Percentiles rank a stretch among this genome's conserved stretches.
These are phyloP conservation scores for Gillenia trifoliata DNA, from an alignment of 306 rosid genomes.

Conservation along the genomic window DNA sequence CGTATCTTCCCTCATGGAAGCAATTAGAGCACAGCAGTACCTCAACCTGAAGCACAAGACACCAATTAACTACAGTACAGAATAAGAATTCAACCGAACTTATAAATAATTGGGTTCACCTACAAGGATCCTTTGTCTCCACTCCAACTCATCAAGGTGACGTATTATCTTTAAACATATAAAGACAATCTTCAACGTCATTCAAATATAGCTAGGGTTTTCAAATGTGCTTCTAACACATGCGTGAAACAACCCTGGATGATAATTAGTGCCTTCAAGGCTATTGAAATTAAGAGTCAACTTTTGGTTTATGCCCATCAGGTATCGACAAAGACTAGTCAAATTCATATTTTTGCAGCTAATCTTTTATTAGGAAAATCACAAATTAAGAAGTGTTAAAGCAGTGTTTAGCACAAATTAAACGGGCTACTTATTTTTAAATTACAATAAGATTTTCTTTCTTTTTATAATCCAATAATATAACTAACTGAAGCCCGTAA, in stretches of 20 bases:
- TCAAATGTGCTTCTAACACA: slow-evolving; percentile 1
- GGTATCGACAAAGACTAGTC: background rate
- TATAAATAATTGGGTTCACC: background rate
- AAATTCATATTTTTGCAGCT: background rate
- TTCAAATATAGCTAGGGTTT: background rate
- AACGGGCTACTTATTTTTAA: no score
- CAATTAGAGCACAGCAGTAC: slow-evolving; percentile 73
- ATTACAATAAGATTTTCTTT: no score
- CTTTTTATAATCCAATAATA: no score
- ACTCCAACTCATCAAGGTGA: background rate
- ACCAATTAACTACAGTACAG: slow-evolving; percentile 19
- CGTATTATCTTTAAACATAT: background rate
- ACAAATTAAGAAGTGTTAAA: no score
- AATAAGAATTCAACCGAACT: slow-evolving; percentile 4
- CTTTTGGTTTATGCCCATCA: background rate
- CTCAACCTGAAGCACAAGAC: slow-evolving; percentile 65
- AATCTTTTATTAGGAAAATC: no score
- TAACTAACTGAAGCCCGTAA: no score
- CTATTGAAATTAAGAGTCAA: background rate
- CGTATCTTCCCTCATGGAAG: slow-evolving; percentile 87
- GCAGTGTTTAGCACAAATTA: no score
- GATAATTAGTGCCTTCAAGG: background rate
- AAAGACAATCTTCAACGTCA: background rate
- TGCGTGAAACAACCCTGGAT: background rate
- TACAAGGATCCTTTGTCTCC: background rate